A percentile compares a stretch with the other conserved stretches of the same genome.
Conservation (phyloP, 306 rosid species). For the Argentina anserina region DNA sequence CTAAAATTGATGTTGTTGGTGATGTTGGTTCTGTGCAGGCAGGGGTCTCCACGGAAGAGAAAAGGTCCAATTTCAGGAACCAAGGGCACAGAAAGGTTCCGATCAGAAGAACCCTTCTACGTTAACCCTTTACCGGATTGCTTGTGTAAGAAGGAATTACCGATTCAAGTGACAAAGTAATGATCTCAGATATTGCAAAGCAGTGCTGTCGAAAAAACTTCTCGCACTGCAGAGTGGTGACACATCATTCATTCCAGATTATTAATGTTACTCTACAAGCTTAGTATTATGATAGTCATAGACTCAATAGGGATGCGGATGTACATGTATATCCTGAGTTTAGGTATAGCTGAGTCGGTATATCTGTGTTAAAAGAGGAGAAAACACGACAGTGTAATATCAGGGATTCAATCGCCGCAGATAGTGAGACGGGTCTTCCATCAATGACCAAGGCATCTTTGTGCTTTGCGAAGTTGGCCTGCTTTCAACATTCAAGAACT, state of each 20-base stretch:
- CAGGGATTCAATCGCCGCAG: conserved; percentile 2
- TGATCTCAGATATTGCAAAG: conserved; percentile 19
- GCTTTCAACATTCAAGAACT: conserved; percentile 27
- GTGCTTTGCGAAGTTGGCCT: conserved; percentile 31
- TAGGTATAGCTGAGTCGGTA: conserved; percentile 12
- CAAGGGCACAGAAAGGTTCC: conserved; percentile 80
- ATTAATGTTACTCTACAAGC: conserved; percentile 15
- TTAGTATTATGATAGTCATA: conserved; percentile 15
- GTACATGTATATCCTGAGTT: conserved; percentile 31
- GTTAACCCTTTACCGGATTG: conserved; percentile 89
- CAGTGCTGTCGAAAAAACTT: conserved; percentile 11
- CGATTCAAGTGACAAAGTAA: conserved; percentile 29
- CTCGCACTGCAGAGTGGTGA: conserved; percentile 7
- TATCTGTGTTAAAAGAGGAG: conserved; percentile 23
- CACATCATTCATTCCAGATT: conserved; percentile 6
- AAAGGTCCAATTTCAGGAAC: conserved; percentile 90
- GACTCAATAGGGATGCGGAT: conserved; percentile 25
- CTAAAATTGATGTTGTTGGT: conserved; percentile 1
- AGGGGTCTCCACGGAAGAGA: conserved; percentile 80
- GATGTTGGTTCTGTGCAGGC: conserved; percentile 41
- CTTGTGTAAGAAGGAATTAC: conserved; percentile 55
- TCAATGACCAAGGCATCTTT: conserved; percentile 27
- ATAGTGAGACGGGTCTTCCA: conserved; percentile 15
- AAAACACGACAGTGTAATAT: conserved; percentile 19
- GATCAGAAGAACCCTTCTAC: conserved; percentile 89